phyloP scores from a whole-genome alignment of 2,329 filamentous ascomycete species.

The Aspergillus costaricaensis region DNA sequence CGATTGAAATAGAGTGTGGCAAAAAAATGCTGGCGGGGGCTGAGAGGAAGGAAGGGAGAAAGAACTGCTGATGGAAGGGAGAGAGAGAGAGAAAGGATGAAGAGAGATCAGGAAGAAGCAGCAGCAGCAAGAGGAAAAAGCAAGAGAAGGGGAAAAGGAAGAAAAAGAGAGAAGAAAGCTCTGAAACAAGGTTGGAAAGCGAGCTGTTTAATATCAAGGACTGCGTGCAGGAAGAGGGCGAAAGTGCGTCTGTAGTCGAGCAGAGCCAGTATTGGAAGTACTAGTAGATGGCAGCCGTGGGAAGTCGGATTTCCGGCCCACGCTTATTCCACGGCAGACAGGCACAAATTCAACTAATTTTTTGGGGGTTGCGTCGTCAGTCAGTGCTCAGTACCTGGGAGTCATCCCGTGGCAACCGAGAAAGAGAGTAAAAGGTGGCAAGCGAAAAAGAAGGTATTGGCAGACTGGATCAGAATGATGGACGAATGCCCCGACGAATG shows the following conservation, averaged over 20 bases:
- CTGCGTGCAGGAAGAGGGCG: slow-evolving; percentile 1
- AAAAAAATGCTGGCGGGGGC: neutral
- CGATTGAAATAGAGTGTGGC: slow-evolving; percentile 13
- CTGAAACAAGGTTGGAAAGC: slow-evolving; percentile 3
- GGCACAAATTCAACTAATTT: neutral
- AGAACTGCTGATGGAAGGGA: neutral
- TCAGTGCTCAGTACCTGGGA: neutral
- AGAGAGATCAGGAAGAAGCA: neutral
- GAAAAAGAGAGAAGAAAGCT: neutral
- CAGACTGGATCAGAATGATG: neutral
- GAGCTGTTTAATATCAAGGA: slow-evolving; percentile 9
- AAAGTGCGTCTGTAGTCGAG: too few species aligned
- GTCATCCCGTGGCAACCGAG: neutral
- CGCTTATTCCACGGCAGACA: neutral
- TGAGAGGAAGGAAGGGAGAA: too few species aligned
- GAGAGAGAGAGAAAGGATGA: neutral
- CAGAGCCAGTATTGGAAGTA: neutral
- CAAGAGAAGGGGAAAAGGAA: neutral
- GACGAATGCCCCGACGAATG: neutral
- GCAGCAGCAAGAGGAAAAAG: neutral
- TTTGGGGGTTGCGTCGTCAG: neutral
- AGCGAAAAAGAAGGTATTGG: neutral
- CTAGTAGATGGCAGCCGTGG: neutral
- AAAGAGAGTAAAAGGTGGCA: neutral
- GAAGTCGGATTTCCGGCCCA: neutral